Percentiles rank a stretch among this genome's conserved stretches.
Conservation (phyloP, 129 eudicot genomes). For the Scalesia atractyloides region DNA sequence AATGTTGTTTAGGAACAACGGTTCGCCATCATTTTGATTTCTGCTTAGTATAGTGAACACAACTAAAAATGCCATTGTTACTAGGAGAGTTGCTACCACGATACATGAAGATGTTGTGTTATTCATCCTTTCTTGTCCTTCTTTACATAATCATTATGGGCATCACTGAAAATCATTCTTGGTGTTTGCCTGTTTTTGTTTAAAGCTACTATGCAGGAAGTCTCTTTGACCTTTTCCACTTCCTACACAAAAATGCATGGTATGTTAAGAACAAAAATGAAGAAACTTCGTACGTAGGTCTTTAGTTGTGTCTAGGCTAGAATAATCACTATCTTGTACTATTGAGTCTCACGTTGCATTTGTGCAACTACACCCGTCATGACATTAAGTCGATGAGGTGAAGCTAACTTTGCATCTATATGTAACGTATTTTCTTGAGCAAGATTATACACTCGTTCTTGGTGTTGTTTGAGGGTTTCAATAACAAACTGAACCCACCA, state of each 20-base stretch:
- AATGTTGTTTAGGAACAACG: background rate
- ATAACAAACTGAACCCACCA: background rate
- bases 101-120: slow-evolving; percentile 37
- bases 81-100: slow-evolving; percentile 32
- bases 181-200: slow-evolving; percentile 27
- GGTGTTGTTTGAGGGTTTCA: background rate
- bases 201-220: slow-evolving; percentile 13
- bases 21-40: slow-evolving; percentile 13
- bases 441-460: slow-evolving; percentile 15
- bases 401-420: slow-evolving; percentile 37
- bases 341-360: background rate
- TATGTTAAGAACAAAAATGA: background rate
- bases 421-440: slow-evolving; percentile 32
- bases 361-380: slow-evolving; percentile 43
- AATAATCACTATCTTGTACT: background rate
- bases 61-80: slow-evolving; percentile 35
- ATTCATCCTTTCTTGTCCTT: slow-evolving; percentile 43
- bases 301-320: background rate
- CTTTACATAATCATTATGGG: slow-evolving; percentile 32
- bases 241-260: background rate
- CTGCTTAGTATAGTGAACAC: background rate
- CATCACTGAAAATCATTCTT: slow-evolving; percentile 26
- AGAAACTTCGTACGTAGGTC: too few relatives aligned
- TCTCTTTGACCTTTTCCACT: background rate
- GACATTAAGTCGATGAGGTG: slow-evolving; percentile 28